Evolutionary conservation across 2,329 filamentous ascomycete species (phyloP).

Genomic region (Colletotrichum godetiae): DNA sequence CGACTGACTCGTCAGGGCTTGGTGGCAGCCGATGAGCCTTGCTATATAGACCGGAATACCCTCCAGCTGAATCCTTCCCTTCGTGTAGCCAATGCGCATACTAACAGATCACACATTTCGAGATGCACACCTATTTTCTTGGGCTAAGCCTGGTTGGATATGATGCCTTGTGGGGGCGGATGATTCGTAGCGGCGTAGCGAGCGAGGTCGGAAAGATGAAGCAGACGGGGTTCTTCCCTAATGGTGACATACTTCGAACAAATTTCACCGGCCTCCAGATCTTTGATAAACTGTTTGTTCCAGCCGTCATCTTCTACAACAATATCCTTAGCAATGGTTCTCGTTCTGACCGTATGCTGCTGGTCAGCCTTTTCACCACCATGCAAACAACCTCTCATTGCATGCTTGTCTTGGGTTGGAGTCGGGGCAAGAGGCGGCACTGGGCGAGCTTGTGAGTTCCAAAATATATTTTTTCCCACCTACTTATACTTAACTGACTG

Average conservation of each 20-base stretch:
- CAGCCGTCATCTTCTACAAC: constrained; percentile 23
- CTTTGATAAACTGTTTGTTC: background rate
- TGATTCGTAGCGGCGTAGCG: constrained; percentile 8
- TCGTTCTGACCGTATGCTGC: background rate
- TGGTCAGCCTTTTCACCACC: constrained; percentile 2
- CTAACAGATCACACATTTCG: background rate
- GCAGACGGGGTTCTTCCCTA: background rate
- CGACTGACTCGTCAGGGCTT: background rate
- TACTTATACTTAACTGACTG: background rate
- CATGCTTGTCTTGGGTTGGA: constrained; percentile 12
- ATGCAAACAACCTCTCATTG: constrained; percentile 21
- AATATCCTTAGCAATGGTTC: constrained; percentile 7
- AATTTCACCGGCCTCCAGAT: background rate
- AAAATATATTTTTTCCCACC: background rate
- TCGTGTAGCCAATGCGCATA: too few species aligned
- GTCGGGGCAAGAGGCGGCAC: background rate
- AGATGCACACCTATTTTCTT: constrained; percentile 21
- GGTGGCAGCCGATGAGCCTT: background rate
- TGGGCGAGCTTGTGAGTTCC: background rate
- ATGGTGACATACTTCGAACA: constrained; percentile 9
- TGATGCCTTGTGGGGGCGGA: constrained; percentile 14
- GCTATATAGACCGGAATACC: background rate
- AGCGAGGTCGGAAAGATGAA: background rate
- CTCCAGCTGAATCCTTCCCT: too few species aligned
- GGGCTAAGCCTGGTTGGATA: constrained; percentile 13